Evolutionary conservation across 2,329 filamentous ascomycete genomes (phyloP), one percentile per base, ranked within the genome.

Genomic region (Rutstroemia sydowiana): DNA sequence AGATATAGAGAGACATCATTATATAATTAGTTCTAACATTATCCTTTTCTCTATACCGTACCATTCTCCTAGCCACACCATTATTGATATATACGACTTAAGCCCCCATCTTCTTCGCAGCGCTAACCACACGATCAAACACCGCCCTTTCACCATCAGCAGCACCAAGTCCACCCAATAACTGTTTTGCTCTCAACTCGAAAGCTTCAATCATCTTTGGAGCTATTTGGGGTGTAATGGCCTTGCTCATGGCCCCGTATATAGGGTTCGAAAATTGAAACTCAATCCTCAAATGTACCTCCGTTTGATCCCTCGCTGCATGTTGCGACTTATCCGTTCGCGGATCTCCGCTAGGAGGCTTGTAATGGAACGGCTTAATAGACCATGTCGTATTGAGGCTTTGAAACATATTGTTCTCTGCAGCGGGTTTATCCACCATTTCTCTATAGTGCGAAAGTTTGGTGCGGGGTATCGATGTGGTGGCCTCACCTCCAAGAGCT

Each of bases 161-260:
- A 36, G 57, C 55, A 7, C 60, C 57, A 16, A 55, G 55, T 3
- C 58, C 57, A 31, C 61, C 71, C 60, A 79, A 67, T 44, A 88
- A 66, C 62, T 78, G 73, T 65, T 73, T 74, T 5, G 93, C 90
- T 64, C 87, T 77, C 69, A 81, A 79, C 72, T 96, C 91, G 73
- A 98, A 98, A 1, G 93, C 92, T 68, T 88, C 84, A 59, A 97
- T 87, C 90, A 98, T 95, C 58, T 87, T 76, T 3, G 82, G 83
- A 1, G 89, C 92, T 57, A 96, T 82, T 70, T 88, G 89, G 30
- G 88, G 85, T 58, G 89, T 88, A 21, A 93, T 84, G 31, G 87
- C 85, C 34, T 82, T 78, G 66, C 91, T 93, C 65, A 96, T 74
- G 18, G 87, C 82, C 39, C 83, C 84, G 71, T 96, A 95, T 52